Conservation (phyloP, 257 asterid genomes). For the Solanum arcanum region DNA sequence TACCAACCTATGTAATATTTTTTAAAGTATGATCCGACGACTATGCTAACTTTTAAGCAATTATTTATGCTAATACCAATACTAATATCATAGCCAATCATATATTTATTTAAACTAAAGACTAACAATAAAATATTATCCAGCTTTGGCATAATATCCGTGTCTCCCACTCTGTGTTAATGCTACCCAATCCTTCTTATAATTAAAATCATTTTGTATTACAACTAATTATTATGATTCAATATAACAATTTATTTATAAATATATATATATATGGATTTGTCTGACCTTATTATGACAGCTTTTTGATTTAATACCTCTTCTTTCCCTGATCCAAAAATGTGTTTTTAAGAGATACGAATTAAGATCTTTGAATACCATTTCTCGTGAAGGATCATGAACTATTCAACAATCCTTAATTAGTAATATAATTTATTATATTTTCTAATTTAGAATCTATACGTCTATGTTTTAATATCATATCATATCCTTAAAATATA, state of each 20-base stretch:
- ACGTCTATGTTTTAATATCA: background rate
- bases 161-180: constrained; percentile 4
- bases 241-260: background rate
- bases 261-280: background rate
- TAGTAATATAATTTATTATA: background rate
- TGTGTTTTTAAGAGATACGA: background rate
- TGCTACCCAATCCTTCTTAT: background rate
- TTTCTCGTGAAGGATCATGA: background rate
- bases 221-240: background rate
- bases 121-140: background rate
- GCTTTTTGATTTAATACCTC: background rate
- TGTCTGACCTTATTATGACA: background rate
- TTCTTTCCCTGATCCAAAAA: background rate
- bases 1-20: background rate
- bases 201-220: background rate
- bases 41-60: background rate
- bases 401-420: background rate
- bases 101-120: background rate
- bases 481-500: background rate
- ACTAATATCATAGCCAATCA: background rate
- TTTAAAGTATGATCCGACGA: background rate
- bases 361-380: background rate
- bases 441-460: background rate
- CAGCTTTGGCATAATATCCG: background rate
- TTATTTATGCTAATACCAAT: background rate